Evolutionary conservation across 2,329 filamentous ascomycete genomes (phyloP), one percentile per base, ranked within the genome.

Genomic region (Hymenoscyphus repandus): DNA sequence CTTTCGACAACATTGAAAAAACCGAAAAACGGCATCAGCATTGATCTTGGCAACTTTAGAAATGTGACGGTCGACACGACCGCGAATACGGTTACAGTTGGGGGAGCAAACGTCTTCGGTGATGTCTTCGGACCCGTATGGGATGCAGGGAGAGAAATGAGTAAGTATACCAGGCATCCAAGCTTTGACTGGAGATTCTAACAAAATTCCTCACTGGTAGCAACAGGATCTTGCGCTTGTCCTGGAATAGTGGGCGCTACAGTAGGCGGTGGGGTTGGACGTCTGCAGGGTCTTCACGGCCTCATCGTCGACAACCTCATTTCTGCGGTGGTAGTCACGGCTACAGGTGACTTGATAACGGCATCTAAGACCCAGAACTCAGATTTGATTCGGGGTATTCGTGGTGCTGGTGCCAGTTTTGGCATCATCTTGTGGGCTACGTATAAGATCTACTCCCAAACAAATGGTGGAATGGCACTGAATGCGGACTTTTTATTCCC

Each of bases 11-110:
- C 63, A 4, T 49, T 68, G 1, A 62, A 56, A 5, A 46, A 48
- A 0, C 32, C 68, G 0, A 42, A 60, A 2, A 56, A 59, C 43
- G 68, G 66, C 1, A 53, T 70, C 1, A 55, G 63, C 10, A 62
- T 70, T 41, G 66, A 68, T 17, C 49, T 69, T 32, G 59, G 62
- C 38, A 52, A 55, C 15, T 50, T 70, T 20, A 65, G 67, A 6
- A 54, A 41, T 10, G 51, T 64, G 3, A 41, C 45, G 0, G 44
- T 70, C 3, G 50, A 67, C 39, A 22, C 20, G 3, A 32, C 38
- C 1, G 58, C 57, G 1, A 59, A 52, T 3, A 66, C 58, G 7
- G 11, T 54, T 6, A 50, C 43, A 12, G 36, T 53, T 42, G 53
- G 50, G 7, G 53, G 41, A n/a, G 50, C 17, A 1, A 34, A 37